Percentiles rank a stretch among this genome's conserved stretches.
Conservation (phyloP, 257 asterid species). For the Capsicum chinense region DNA sequence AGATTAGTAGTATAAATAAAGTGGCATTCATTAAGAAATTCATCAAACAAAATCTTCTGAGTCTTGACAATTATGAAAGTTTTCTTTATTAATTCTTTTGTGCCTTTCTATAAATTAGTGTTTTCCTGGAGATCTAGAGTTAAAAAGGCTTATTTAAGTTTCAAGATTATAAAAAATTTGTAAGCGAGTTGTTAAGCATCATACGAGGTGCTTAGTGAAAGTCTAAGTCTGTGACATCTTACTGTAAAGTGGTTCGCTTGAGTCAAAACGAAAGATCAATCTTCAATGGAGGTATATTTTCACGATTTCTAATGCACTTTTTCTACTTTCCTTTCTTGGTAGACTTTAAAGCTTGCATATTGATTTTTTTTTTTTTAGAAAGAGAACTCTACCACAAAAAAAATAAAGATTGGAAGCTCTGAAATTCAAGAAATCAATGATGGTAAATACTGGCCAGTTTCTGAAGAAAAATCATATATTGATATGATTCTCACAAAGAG, state of each 20-base stretch:
- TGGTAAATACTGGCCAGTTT: constrained; percentile 33
- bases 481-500: constrained; percentile 33
- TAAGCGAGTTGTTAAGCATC: too few species aligned
- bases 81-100: too few species aligned
- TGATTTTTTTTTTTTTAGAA: background rate
- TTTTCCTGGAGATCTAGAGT: too few species aligned
- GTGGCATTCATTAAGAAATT: too few species aligned
- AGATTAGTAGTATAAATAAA: too few species aligned
- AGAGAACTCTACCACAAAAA: background rate
- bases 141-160: too few species aligned
- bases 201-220: too few species aligned
- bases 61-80: too few species aligned
- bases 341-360: background rate
- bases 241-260: background rate
- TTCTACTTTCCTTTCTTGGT: background rate
- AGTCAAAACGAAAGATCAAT: background rate
- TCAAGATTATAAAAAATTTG: too few species aligned
- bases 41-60: too few species aligned
- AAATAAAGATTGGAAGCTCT: background rate
- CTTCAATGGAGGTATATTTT: background rate
- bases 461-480: too few species aligned
- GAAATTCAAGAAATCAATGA: constrained; percentile 18
- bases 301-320: background rate
- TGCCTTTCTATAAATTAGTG: too few species aligned
- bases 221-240: background rate